A percentile compares a stretch with the other conserved stretches of the same genome.
Conservation (phyloP, 305 asterid species). For the Fraxinus nigra region DNA sequence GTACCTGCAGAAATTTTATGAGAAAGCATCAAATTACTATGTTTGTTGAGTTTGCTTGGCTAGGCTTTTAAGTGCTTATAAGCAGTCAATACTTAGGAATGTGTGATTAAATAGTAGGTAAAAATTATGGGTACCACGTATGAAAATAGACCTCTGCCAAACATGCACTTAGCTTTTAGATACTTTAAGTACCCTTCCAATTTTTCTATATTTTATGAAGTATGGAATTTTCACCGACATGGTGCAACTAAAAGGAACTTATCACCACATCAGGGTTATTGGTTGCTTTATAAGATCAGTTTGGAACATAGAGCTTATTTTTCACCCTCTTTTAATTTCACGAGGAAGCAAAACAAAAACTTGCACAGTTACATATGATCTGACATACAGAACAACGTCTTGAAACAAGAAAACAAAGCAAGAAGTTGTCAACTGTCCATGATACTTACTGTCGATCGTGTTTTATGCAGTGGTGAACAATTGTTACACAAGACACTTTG, state of each 20-base stretch:
- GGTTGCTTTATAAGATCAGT: not conserved
- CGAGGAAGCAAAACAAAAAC: not conserved
- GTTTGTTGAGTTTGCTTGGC: not conserved
- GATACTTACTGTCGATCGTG: not conserved
- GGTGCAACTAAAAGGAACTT: not conserved
- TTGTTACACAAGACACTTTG: constrained; percentile 77
- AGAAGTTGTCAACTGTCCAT: not conserved
- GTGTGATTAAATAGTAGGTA: not conserved
- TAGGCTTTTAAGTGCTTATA: not conserved
- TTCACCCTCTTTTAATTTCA: not conserved
- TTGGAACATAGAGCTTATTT: not conserved
- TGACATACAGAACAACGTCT: not conserved
- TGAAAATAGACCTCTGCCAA: not conserved
- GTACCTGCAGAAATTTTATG: not conserved
- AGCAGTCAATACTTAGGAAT: not conserved
- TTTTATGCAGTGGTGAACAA: constrained; percentile 74
- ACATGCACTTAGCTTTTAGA: not conserved
- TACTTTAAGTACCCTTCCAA: not conserved
- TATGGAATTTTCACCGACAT: not conserved
- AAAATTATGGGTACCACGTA: not conserved
- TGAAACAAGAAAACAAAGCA: not conserved
- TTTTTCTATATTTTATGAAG: not conserved
- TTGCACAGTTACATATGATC: not conserved
- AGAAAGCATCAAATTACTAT: not conserved
- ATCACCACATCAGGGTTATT: not conserved